phyloP scores from a whole-genome alignment of 805 yeast genomes.

The Candida patagonica region DNA sequence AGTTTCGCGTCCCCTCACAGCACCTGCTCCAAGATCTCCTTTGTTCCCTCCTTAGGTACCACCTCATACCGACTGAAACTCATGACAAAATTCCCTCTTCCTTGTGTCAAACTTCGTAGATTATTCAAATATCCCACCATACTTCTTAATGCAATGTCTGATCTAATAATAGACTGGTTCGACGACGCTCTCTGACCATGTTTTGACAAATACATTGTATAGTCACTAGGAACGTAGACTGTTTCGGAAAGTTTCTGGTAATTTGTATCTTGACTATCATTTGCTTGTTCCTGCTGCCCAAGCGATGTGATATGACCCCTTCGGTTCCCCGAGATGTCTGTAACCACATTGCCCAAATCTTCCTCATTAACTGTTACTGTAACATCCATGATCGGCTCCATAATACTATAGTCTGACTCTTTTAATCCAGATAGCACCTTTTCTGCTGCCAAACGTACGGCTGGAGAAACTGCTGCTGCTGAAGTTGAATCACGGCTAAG shows the following conservation, averaged over 20 bases:
- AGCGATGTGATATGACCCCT: slow-evolving; percentile 66
- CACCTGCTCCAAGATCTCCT: no score
- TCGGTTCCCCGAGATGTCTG: slow-evolving; percentile 72
- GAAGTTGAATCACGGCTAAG: slow-evolving; percentile 42
- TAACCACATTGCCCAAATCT: slow-evolving; percentile 73
- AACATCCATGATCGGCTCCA: slow-evolving; percentile 86
- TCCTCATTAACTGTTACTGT: slow-evolving; percentile 56
- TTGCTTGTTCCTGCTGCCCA: slow-evolving; percentile 42
- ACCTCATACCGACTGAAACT: slow-evolving; percentile 63
- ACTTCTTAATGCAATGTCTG: slow-evolving; percentile 75
- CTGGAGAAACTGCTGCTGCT: slow-evolving; percentile 34
- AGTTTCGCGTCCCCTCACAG: no score
- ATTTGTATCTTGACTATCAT: slow-evolving; percentile 10
- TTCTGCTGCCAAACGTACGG: slow-evolving; percentile 38
- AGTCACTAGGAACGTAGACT: slow-evolving; percentile 69
- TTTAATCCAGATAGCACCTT: slow-evolving; percentile 28
- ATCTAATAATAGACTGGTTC: slow-evolving; percentile 40
- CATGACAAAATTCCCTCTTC: slow-evolving; percentile 80
- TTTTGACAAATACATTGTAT: slow-evolving; percentile 29
- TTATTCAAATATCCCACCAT: slow-evolving; percentile 83
- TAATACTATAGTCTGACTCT: slow-evolving; percentile 36
- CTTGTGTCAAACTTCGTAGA: slow-evolving; percentile 78
- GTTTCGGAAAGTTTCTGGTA: slow-evolving; percentile 37
- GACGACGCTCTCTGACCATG: slow-evolving; percentile 34
- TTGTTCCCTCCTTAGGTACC: no score